Evolutionary conservation across 2,329 filamentous ascomycete species (phyloP).

Genomic region (Curvularia spicifera): DNA sequence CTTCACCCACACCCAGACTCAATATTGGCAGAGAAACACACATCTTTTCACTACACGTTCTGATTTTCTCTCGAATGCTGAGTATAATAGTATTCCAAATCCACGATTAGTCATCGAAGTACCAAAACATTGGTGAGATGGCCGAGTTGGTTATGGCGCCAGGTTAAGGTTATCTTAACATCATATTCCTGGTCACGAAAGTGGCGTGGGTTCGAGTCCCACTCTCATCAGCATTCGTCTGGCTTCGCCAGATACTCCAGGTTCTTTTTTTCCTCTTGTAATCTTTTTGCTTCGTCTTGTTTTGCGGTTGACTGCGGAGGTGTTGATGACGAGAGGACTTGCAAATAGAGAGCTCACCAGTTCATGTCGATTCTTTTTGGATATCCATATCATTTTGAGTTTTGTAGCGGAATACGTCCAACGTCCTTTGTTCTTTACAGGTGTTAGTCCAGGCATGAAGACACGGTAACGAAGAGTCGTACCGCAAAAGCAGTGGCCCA

Average conservation of each 20-base stretch:
- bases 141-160: conserved; percentile 19
- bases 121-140: conserved; percentile 12
- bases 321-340: background rate
- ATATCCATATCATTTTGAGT: background rate
- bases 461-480: background rate
- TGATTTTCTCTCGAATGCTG: background rate
- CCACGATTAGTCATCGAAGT: conserved; percentile 1
- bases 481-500: background rate
- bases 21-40: background rate
- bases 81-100: background rate
- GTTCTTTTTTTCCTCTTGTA: conserved; percentile 23
- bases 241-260: conserved; percentile 22
- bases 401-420: too few relatives aligned
- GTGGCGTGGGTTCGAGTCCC: conserved; percentile 50
- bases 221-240: conserved; percentile 48
- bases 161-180: conserved; percentile 19
- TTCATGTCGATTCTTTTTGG: background rate
- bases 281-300: background rate
- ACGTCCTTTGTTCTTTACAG: background rate
- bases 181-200: conserved; percentile 45
- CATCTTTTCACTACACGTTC: background rate
- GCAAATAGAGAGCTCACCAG: background rate
- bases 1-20: background rate
- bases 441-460: background rate
- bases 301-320: background rate